Evolutionary conservation across 2,329 filamentous ascomycete genomes (phyloP).

Genomic region (Aspergillus hiratsukae): DNA sequence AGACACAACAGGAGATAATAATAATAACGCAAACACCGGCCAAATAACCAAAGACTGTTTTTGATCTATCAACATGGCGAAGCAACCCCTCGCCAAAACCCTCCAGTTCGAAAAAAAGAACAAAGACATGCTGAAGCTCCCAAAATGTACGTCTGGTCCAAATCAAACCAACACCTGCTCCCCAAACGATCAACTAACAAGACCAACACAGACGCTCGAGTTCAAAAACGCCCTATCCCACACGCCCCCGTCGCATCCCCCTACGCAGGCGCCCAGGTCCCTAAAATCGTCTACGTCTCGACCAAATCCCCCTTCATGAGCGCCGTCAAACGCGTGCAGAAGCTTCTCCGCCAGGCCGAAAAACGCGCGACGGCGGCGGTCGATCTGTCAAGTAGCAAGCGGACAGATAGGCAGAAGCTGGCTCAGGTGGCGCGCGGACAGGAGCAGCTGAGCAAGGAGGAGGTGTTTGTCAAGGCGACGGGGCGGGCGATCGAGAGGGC

Average conservation of each 20-base stretch:
- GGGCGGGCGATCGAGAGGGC: constrained; percentile 57
- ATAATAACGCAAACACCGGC: background rate
- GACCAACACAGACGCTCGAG: constrained; percentile 37
- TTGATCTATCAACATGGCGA: constrained; percentile 13
- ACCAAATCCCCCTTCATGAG: constrained; percentile 54
- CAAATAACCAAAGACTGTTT: background rate
- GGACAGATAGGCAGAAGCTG: constrained; percentile 28
- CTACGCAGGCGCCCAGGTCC: constrained; percentile 44
- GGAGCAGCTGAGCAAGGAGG: constrained; percentile 40
- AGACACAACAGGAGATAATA: background rate
- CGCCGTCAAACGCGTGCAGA: constrained; percentile 56
- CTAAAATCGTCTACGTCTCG: constrained; percentile 56
- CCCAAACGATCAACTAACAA: constrained; percentile 2
- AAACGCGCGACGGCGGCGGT: constrained; percentile 48
- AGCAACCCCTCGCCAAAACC: constrained; percentile 19
- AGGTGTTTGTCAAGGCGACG: constrained; percentile 56
- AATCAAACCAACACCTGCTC: background rate
- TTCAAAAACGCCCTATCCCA: constrained; percentile 56
- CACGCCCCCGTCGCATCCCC: constrained; percentile 52
- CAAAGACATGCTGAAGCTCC: constrained; percentile 30
- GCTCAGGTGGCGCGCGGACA: constrained; percentile 28
- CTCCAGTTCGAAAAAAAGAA: constrained; percentile 40
- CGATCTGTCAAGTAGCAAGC: constrained; percentile 29
- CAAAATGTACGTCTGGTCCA: constrained; percentile 26
- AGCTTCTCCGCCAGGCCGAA: constrained; percentile 50